These are phyloP conservation scores for Chamaenerion angustifolium DNA, from an alignment of 345 rosid species.

Conservation along the genomic window DNA sequence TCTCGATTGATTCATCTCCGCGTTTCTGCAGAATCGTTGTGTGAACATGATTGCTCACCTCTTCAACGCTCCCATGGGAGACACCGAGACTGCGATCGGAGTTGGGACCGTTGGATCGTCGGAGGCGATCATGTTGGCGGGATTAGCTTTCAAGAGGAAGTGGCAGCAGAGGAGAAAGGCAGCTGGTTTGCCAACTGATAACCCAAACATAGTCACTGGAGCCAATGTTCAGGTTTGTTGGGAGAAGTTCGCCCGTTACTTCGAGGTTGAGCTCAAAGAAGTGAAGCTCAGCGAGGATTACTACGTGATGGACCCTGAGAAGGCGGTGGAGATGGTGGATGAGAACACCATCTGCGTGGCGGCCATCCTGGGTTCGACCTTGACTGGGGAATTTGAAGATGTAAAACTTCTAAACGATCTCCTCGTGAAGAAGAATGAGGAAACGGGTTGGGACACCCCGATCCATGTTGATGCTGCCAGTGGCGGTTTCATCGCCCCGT, in stretches of 20 bases:
- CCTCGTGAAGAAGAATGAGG: constrained; percentile 19
- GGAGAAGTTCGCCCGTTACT: constrained; percentile 44
- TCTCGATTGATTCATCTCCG: background rate
- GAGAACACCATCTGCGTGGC: constrained; percentile 43
- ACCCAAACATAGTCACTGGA: constrained; percentile 38
- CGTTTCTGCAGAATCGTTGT: constrained; percentile 26
- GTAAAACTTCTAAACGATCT: constrained; percentile 31
- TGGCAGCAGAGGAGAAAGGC: constrained; percentile 36
- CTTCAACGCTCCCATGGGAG: constrained; percentile 36
- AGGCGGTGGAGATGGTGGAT: constrained; percentile 38
- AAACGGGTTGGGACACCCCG: constrained; percentile 44
- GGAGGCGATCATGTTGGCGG: constrained; percentile 43
- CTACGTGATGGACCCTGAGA: constrained; percentile 39
- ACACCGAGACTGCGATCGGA: constrained; percentile 26
- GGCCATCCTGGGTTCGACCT: constrained; percentile 36
- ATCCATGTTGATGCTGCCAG: constrained; percentile 49
- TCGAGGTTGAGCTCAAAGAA: constrained; percentile 40
- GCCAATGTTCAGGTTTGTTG: constrained; percentile 44
- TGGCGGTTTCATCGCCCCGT: constrained; percentile 45
- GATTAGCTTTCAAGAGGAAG: constrained; percentile 36
- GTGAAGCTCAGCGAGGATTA: constrained; percentile 16
- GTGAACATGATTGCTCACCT: constrained; percentile 45
- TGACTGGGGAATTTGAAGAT: constrained; percentile 41
- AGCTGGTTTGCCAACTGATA: constrained; percentile 22
- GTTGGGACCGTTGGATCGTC: constrained; percentile 43